phyloP scores from a whole-genome alignment of 371 early-diverging fungal genomes.

The Mortierella sp. region DNA sequence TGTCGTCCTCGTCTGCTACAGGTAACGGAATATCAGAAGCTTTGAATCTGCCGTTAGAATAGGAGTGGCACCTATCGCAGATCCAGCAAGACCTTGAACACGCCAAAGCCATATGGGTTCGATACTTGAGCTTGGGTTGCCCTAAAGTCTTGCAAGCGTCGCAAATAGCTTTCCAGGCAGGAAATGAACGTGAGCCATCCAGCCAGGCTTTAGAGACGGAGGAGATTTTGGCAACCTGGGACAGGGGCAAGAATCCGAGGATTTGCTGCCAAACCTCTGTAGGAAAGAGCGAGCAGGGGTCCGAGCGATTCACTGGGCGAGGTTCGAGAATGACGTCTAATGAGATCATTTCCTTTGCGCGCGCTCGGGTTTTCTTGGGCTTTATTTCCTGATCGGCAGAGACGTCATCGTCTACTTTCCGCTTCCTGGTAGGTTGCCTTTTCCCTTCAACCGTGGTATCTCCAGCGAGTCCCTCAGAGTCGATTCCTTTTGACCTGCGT shows the following conservation, averaged over 20 bases:
- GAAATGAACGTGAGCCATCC: conserved; percentile 16
- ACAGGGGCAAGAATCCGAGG: conserved; percentile 20
- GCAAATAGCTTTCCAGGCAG: conserved; percentile 21
- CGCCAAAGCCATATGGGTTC: conserved; percentile 23
- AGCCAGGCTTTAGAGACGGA: conserved; percentile 29
- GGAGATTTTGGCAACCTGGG: conserved; percentile 22
- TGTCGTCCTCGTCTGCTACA: conserved; percentile 1
- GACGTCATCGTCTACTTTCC: neutral
- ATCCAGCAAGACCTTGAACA: conserved; percentile 23
- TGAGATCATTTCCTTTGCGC: neutral
- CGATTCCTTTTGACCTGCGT: neutral
- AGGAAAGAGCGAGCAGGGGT: conserved; percentile 26
- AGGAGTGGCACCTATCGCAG: conserved; percentile 23
- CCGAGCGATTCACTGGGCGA: conserved; percentile 10
- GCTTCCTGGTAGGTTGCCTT: neutral
- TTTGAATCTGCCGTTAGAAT: neutral
- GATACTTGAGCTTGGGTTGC: conserved; percentile 21
- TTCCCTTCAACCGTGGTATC: neutral
- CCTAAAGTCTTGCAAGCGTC: conserved; percentile 2
- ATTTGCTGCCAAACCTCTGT: conserved; percentile 40
- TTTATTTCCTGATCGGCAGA: neutral
- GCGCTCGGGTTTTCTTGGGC: neutral
- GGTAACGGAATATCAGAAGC: conserved; percentile 28
- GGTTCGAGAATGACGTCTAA: neutral
- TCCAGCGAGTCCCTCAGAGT: neutral